Evolutionary conservation across 2,329 filamentous ascomycete genomes (phyloP), one percentile per base, ranked within the genome.

Genomic region (Scleromitrula shiraiana): DNA sequence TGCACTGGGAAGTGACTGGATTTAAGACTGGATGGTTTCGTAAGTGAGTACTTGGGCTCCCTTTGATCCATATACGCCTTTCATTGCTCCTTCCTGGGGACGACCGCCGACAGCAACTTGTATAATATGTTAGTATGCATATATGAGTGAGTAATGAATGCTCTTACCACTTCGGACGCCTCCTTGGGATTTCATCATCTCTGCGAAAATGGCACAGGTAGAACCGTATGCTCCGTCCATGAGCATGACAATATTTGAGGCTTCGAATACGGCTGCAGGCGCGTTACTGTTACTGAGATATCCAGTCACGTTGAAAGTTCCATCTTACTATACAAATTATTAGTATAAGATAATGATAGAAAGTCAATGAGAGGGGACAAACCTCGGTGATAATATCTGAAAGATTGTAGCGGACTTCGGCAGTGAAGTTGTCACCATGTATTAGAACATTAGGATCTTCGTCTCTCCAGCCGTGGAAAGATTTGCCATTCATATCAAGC

Each of bases 21-120:
- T 15, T 1, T 41, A 14, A 14, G 15, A 32, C n/a, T n/a, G 27
- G 12, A 47, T 9, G 14, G 4, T 19, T 5, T 12, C 17, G 9
- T 27, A 47, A 14, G 14, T 29, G 8, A 35, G 12, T 5, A 47
- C 12, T 50, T 73, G 69, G 0, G 67, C 65, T 33, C 82, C 82
- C 57, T 82, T 78, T 33, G 77, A 74, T 15, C 81, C 82, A 14
- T 80, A 78, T n/a, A 83, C 69, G 4, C 71, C 73, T 66, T 83
- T 78, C 67, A 82, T 84, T 1, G 75, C 72, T 0, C 64, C 65
- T 2, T 68, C 58, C 12, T 66, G 65, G 1, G 80, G 75, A 0
- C 76, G 73, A 2, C 82, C 82, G 15, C 82, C 81, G 17, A 47
- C 22, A 17, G 30, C 29, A 26, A 76, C 53, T 73, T 74, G 4